Evolutionary conservation across 139 green algal species (phyloP), one percentile per base, ranked within the genome.

Genomic region (Coelastrella sp.): DNA sequence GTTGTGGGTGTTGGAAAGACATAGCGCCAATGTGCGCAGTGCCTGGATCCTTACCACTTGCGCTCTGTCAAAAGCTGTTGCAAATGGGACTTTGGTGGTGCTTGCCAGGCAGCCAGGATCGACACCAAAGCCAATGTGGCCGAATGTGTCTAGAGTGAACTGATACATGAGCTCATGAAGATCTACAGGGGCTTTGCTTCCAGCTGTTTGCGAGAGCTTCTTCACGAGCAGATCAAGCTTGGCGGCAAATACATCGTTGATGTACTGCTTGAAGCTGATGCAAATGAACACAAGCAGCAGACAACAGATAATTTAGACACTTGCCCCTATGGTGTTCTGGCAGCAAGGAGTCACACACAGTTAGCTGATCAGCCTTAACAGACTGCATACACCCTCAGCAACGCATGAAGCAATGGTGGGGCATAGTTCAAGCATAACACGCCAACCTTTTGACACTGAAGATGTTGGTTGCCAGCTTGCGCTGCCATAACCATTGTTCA

Each of bases 81-180:
- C 82, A 82, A 87, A 87, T 32, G 82, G 69, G 27, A 81, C 40
- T 51, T 72, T 73, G 57, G 15, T 59, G 0, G 37, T 25, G 38
- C 25, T 82, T 27, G 3, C 53, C 32, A 81, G 69, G 82, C 82
- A 82, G 69, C 71, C 71, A 23, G 51, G 69, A 48, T 82, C 30
- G 7, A 81, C 53, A 21, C 82, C 82, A 66, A 81, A 87, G 11
- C 82, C 82, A 23, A 87, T 82, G 34, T 51, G 30, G 13, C 53
- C 53, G 37, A 87, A 87, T 3, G 82, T 67, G 27, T 87, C 82
- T 5, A 87, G 59, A 3, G 82, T 87, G 71, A 87, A 82, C 27
- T 57, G n/a, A 71, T 87, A 82, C 82, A 87, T 87, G 37, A 87
- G 71, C 34, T 81, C 82, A 67, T 87, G 82, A 27, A 87, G 82